Evolutionary conservation across 1,284 basidiomycete genomes (phyloP).

Genomic region (Tilletia indica): DNA sequence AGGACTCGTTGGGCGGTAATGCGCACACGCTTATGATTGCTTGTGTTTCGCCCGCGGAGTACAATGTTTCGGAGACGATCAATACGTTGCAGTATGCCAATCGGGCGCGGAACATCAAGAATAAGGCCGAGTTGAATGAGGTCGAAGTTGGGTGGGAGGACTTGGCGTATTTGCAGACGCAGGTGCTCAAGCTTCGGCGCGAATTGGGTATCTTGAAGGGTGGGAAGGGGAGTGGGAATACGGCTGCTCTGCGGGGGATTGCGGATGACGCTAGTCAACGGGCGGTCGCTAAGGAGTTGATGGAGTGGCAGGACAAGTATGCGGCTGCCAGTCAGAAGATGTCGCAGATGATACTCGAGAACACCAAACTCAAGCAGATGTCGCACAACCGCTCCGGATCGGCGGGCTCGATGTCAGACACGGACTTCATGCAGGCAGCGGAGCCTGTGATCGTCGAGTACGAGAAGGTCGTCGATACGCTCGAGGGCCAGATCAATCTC

Average conservation of each 20-base stretch:
- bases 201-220: conserved; percentile 77
- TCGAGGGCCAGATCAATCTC: conserved; percentile 89
- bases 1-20: conserved; percentile 98
- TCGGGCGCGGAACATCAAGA: conserved; percentile 95
- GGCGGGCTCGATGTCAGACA: conserved; percentile 60
- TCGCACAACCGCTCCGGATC: conserved; percentile 35
- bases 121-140: conserved; percentile 85
- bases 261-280: conserved; percentile 30
- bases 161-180: conserved; percentile 82
- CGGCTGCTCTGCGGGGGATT: conserved; percentile 54
- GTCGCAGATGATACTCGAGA: conserved; percentile 79
- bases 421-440: conserved; percentile 90
- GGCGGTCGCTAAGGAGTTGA: conserved; percentile 63
- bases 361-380: conserved; percentile 61
- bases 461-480: conserved; percentile 90
- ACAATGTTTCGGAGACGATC: conserved; percentile 89
- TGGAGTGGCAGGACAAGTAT: conserved; percentile 76
- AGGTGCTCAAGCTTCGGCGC: conserved; percentile 66
- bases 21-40: conserved; percentile 98
- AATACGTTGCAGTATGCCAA: conserved; percentile 99
- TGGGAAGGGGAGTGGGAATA: conserved; percentile 2
- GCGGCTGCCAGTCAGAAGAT: conserved; percentile 78
- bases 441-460: conserved; percentile 94
- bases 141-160: conserved; percentile 98
- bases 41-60: conserved; percentile 92